A percentile compares a stretch with the other conserved stretches of the same genome.
Conservation (phyloP, 1,284 basidiomycete genomes). For the Meripilus lineatus region DNA sequence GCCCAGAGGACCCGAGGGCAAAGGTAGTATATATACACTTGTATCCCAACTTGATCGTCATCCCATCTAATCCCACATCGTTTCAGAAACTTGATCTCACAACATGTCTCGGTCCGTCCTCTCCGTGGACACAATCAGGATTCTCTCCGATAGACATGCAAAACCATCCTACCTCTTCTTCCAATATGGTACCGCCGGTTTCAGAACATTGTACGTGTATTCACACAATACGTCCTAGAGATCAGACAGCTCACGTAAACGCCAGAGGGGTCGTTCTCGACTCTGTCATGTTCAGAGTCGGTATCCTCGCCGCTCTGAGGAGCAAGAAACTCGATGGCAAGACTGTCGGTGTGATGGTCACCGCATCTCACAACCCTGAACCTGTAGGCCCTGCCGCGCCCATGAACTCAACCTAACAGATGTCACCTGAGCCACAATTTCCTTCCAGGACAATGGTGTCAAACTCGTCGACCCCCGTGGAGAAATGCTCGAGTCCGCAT, state of each 20-base stretch:
- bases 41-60: too few relatives aligned
- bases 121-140: slow-evolving; percentile 38
- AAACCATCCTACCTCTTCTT: slow-evolving; percentile 63
- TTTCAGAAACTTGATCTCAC: too few relatives aligned
- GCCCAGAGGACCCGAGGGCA: too few relatives aligned
- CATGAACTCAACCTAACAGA: slow-evolving; percentile 2
- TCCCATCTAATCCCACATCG: too few relatives aligned
- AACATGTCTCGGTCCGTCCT: slow-evolving; percentile 33
- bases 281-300: slow-evolving; percentile 91
- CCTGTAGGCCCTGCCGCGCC: slow-evolving; percentile 45
- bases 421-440: slow-evolving; percentile 8
- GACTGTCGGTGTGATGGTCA: slow-evolving; percentile 97
- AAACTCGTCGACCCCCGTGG: slow-evolving; percentile 97
- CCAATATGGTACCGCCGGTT: slow-evolving; percentile 94
- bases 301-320: slow-evolving; percentile 84
- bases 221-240: too few relatives aligned
- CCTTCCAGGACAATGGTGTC: slow-evolving; percentile 89
- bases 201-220: slow-evolving; percentile 83
- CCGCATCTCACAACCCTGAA: slow-evolving; percentile 98
- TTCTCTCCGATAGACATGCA: slow-evolving; percentile 53
- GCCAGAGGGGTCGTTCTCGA: slow-evolving; percentile 78
- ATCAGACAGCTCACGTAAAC: not conserved
- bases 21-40: too few relatives aligned
- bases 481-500: slow-evolving; percentile 98
- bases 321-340: slow-evolving; percentile 89